Evolutionary conservation across 208 protist species (phyloP).

Genomic region (Histomonas meleagridis): DNA sequence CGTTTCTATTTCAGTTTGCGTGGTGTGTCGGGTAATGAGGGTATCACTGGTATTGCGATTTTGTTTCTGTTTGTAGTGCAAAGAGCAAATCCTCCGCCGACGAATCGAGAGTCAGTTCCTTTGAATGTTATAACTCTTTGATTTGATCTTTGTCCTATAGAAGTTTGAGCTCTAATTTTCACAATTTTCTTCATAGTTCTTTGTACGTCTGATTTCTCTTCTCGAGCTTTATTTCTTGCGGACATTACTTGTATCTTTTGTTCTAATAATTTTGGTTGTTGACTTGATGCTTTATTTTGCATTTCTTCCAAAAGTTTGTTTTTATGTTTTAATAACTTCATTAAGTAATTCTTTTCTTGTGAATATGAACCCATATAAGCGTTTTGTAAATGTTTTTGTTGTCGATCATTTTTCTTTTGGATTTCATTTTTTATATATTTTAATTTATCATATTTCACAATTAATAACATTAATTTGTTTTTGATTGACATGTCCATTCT

Average conservation of each 20-base stretch:
- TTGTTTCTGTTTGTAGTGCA: too few relatives aligned
- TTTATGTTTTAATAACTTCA: neutral
- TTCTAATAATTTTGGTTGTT: neutral
- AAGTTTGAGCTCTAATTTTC: neutral
- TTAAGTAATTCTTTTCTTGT: neutral
- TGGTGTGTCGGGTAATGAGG: too few relatives aligned
- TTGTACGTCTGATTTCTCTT: neutral
- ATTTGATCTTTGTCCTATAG: too few relatives aligned
- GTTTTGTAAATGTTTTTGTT: neutral
- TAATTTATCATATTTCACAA: neutral
- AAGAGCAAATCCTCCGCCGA: neutral
- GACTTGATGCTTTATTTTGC: neutral
- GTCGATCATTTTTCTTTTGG: neutral
- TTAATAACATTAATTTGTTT: neutral
- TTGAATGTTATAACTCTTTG: too few relatives aligned
- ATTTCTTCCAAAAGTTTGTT: neutral
- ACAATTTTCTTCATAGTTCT: neutral
- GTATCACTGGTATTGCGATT: too few relatives aligned
- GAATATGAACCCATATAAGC: neutral
- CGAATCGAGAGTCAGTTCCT: neutral
- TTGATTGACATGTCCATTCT: neutral
- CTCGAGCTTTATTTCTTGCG: neutral
- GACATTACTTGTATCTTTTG: neutral
- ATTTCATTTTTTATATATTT: neutral
- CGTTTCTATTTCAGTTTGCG: too few relatives aligned